phyloP scores from a whole-genome alignment of 352 stramenopile species.

The Globisporangium cystogenes region DNA sequence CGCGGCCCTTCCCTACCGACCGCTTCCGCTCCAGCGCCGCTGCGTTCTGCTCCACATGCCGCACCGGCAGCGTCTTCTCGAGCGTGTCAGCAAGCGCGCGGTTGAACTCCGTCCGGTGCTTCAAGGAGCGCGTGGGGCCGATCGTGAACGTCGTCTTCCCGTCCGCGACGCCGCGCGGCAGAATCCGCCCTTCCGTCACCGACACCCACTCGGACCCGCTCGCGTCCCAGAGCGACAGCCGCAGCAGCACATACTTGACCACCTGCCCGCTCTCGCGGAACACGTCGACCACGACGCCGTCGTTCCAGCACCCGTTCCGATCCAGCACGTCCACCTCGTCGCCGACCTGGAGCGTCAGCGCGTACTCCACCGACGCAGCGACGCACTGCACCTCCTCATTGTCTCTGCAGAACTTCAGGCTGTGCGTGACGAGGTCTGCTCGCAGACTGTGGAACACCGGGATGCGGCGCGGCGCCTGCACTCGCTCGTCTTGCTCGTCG shows the following conservation, averaged over 20 bases:
- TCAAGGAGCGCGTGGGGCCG: constrained; percentile 28
- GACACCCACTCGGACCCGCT: constrained; percentile 67
- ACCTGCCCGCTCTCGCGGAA: constrained; percentile 29
- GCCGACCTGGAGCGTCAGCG: constrained; percentile 40
- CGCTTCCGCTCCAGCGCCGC: constrained; percentile 14
- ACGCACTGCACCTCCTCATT: constrained; percentile 23
- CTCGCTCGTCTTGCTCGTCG: constrained; percentile 3
- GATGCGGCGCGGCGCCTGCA: constrained; percentile 6
- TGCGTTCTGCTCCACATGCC: constrained; percentile 27
- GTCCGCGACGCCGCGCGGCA: constrained; percentile 62
- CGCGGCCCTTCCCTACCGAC: constrained; percentile 10
- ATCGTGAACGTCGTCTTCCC: constrained; percentile 38
- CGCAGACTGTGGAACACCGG: constrained; percentile 29
- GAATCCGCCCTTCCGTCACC: constrained; percentile 56
- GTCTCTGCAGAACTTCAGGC: constrained; percentile 18
- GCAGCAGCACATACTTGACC: constrained; percentile 63
- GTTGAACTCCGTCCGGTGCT: constrained; percentile 39
- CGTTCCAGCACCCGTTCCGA: constrained; percentile 72
- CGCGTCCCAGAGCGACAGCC: constrained; percentile 51
- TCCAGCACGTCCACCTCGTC: constrained; percentile 80
- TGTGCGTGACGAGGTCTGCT: constrained; percentile 51
- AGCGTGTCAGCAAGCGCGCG: constrained; percentile 39
- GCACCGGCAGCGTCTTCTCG: constrained; percentile 41
- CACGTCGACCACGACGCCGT: constrained; percentile 66
- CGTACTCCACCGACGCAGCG: constrained; percentile 64